A percentile compares a stretch with the other conserved stretches of the same genome.
Conservation (phyloP, 202 grass and related monocot genomes). For the Dendrocalamus latiflorus region DNA sequence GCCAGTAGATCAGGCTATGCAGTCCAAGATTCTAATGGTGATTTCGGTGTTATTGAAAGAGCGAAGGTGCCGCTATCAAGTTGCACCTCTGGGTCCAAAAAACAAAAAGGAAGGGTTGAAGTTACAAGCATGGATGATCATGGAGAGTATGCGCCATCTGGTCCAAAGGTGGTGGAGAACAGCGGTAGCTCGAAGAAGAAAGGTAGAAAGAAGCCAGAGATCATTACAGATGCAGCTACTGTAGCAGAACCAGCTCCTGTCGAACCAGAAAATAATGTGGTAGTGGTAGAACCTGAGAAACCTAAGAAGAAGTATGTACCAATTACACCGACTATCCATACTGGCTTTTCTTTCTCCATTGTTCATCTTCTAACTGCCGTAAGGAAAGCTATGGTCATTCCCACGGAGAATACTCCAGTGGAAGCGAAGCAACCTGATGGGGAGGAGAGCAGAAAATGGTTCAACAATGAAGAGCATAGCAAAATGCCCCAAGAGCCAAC, state of each 20-base stretch:
- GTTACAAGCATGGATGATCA: slow-evolving; percentile 41
- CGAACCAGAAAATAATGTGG: slow-evolving; percentile 37
- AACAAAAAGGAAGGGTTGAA: slow-evolving; percentile 56
- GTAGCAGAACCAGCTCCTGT: slow-evolving; percentile 39
- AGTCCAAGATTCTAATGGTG: slow-evolving; percentile 39
- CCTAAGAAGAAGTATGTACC: slow-evolving; percentile 77
- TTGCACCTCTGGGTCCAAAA: slow-evolving; percentile 59
- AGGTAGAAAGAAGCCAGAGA: slow-evolving; percentile 70
- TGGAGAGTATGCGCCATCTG: slow-evolving; percentile 34
- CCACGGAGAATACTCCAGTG: slow-evolving; percentile 30
- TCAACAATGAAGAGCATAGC: slow-evolving; percentile 35
- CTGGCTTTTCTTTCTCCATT: slow-evolving; percentile 92
- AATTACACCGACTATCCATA: slow-evolving; percentile 90
- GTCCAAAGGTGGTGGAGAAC: slow-evolving; percentile 43
- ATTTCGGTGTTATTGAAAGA: slow-evolving; percentile 39
- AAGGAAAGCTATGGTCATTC: slow-evolving; percentile 75
- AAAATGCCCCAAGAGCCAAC: slow-evolving; percentile 40
- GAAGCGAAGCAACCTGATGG: slow-evolving; percentile 39
- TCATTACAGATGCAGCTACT: slow-evolving; percentile 21
- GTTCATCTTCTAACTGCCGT: slow-evolving; percentile 90
- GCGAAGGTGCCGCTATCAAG: slow-evolving; percentile 27
- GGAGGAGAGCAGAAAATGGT: slow-evolving; percentile 43
- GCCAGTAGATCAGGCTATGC: slow-evolving; percentile 25
- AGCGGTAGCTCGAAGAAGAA: slow-evolving; percentile 68
- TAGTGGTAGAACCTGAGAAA: slow-evolving; percentile 69